These are phyloP conservation scores for Aspergillus aculeatus DNA, from an alignment of 2,329 filamentous ascomycete species.

Conservation along the genomic window DNA sequence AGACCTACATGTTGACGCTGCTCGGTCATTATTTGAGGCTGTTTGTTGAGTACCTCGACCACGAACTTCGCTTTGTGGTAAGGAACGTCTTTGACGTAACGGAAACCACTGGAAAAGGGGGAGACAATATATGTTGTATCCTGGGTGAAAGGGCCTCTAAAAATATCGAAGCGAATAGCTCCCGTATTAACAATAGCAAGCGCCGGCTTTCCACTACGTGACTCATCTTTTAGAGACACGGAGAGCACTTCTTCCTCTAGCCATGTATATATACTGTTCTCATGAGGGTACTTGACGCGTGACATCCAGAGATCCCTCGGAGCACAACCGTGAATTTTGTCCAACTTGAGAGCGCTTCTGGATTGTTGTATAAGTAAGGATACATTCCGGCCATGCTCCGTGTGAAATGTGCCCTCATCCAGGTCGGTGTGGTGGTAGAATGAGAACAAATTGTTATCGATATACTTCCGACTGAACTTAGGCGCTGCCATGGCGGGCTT, in stretches of 20 bases:
- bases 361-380: conserved; percentile 68
- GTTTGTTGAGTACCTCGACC: conserved; percentile 57
- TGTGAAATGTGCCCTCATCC: conserved; percentile 71
- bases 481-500: conserved; percentile 37
- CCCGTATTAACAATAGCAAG: conserved; percentile 85
- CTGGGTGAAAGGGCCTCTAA: conserved; percentile 84
- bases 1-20: conserved; percentile 18
- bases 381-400: conserved; percentile 69
- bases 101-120: conserved; percentile 79
- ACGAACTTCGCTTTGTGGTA: conserved; percentile 72
- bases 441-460: conserved; percentile 89
- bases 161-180: conserved; percentile 91
- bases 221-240: conserved; percentile 58
- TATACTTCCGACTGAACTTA: conserved; percentile 75
- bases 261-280: conserved; percentile 78
- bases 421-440: conserved; percentile 76
- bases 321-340: conserved; percentile 76
- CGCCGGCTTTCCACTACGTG: conserved; percentile 58
- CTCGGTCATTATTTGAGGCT: conserved; percentile 49
- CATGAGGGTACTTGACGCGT: conserved; percentile 69
- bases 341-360: conserved; percentile 68
- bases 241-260: conserved; percentile 75
- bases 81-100: conserved; percentile 76
- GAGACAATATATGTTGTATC: conserved; percentile 85
- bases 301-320: conserved; percentile 80